phyloP scores from a whole-genome alignment of 768 basidiomycete species.

The Suillus variegatus region DNA sequence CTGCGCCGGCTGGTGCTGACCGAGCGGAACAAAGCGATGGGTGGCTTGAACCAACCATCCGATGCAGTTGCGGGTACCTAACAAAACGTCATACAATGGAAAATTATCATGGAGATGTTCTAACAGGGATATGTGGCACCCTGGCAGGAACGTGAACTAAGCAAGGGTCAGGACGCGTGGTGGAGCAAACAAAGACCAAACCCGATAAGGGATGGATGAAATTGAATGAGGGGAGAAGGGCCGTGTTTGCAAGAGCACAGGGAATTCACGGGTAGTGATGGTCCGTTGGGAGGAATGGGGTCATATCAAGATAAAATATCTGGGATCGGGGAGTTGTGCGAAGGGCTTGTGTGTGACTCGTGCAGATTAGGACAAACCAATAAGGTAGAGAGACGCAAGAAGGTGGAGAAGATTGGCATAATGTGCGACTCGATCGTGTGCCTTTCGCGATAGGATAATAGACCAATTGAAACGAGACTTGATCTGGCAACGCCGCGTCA shows the following conservation, averaged over 20 bases:
- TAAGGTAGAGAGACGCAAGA: constrained; percentile 3
- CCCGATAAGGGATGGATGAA: constrained; percentile 18
- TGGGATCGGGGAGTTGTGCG: constrained; percentile 16
- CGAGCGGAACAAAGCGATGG: not conserved
- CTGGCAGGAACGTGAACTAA: constrained; percentile 19
- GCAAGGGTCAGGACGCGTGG: constrained; percentile 15
- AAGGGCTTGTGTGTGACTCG: constrained; percentile 17
- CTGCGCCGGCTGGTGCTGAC: not conserved
- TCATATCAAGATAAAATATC: not conserved
- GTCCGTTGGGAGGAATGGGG: constrained; percentile 17
- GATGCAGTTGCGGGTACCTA: not conserved
- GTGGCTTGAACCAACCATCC: not conserved
- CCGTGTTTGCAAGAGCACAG: not conserved
- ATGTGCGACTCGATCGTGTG: constrained; percentile 19
- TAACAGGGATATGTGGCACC: constrained; percentile 7
- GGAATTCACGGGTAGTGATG: not conserved
- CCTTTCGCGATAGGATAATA: not conserved
- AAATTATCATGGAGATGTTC: constrained; percentile 5
- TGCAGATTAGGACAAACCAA: no score
- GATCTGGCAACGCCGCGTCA: no score
- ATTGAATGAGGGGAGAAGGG: constrained; percentile 18
- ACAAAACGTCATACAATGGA: not conserved
- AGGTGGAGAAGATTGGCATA: constrained; percentile 9
- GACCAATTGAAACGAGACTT: no score
- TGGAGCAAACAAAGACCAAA: constrained; percentile 33